Evolutionary conservation across 495 filamentous ascomycete genomes (phyloP), one percentile per base, ranked within the genome.

Genomic region (Aspergillus nanangensis): DNA sequence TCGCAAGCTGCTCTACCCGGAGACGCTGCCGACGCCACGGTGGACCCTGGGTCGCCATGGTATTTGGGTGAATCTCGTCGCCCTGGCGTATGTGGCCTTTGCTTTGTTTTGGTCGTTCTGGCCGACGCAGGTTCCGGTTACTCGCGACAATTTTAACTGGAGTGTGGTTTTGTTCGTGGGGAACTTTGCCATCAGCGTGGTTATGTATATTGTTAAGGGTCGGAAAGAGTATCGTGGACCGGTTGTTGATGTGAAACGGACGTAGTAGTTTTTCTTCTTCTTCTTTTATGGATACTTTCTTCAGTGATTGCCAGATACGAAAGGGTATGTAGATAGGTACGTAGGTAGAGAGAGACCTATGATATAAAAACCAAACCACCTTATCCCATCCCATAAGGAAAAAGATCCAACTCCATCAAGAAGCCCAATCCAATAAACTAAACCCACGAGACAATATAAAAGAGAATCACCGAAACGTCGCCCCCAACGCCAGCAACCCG

Each of bases 111-210:
- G 56, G 54, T 62, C 50, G 22, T 74, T 76, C 49, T 78, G 70
- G 69, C 66, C 74, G 9, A 44, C 57, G 34, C 41, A 57, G 18
- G 32, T 53, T 1, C 52, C 63, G 1, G 56, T 69, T 0, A 72
- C 68, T 8, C 40, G 57, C 0, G 58, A 63, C 5, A 65, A 47
- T 1, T 74, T 77, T 60, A 77, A 79, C 43, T 77, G 72, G 64
- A 74, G 63, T 44, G 60, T 72, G 19, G 61, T 76, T 4, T 70
- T 77, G 7, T 77, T 70, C 36, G 58, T 45, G 7, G 58, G 41
- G 0, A 62, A 71, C 5, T 66, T 74, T 36, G 13, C 67, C 0
- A 45, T 67, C 8, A 66, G 68, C 22, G 27, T 63, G n/a, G 54
- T 52, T 1, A 62, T 63, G 50, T 74, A 71, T 56, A 20, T 55